Evolutionary conservation across 495 filamentous ascomycete genomes (phyloP).

Genomic region (Cercophora scortea): DNA sequence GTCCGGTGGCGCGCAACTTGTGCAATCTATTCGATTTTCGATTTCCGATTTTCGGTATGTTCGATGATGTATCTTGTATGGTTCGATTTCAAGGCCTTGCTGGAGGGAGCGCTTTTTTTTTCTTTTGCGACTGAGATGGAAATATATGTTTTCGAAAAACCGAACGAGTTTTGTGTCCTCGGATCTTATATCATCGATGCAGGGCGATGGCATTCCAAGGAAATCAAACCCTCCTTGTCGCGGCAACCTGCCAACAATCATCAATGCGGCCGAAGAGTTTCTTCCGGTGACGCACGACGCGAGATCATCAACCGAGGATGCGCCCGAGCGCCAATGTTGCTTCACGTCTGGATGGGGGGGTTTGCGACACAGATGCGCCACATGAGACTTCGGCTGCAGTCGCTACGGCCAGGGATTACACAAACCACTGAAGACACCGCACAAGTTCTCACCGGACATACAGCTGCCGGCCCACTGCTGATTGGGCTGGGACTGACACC

Average conservation of each 20-base stretch:
- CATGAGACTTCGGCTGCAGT: slow-evolving; percentile 15
- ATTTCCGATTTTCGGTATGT: not conserved
- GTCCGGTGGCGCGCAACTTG: not conserved
- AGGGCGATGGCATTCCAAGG: no score
- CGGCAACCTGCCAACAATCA: not conserved
- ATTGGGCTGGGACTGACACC: not conserved
- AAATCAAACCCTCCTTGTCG: no score
- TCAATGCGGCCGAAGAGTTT: slow-evolving; percentile 11
- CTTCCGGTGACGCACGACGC: slow-evolving; percentile 1
- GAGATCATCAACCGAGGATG: slow-evolving; percentile 17
- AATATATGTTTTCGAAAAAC: no score
- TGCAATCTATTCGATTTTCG: not conserved
- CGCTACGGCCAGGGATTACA: not conserved
- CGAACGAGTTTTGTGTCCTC: no score
- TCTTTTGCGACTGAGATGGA: no score
- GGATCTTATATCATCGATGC: no score
- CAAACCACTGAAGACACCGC: not conserved
- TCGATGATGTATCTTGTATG: not conserved
- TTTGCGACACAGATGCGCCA: slow-evolving; percentile 20
- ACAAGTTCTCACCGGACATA: not conserved
- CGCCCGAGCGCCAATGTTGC: slow-evolving; percentile 21
- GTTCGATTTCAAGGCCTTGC: no score
- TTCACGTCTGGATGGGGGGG: slow-evolving; percentile 15
- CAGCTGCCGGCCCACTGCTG: not conserved
- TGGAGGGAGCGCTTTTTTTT: no score